A percentile compares a stretch with the other conserved stretches of the same genome.
Evolutionary conservation across 169 alveolate genomes (phyloP).

Genomic region (Eimeria zaria): DNA sequence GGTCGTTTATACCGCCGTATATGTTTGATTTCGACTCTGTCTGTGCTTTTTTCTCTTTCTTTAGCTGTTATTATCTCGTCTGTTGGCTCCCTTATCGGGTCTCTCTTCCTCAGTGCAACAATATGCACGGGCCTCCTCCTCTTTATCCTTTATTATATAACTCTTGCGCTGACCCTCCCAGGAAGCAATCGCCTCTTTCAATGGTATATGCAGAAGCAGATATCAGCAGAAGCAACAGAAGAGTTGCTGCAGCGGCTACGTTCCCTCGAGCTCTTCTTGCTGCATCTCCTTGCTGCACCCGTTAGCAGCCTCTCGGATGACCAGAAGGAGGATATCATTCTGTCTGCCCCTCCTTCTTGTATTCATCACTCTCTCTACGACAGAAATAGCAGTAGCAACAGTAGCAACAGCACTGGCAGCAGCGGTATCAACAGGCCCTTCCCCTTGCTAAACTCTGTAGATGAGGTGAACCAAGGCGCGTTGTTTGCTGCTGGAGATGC

Average conservation of each 20-base stretch:
- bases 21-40: not conserved
- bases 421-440: constrained; percentile 14
- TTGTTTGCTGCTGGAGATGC: constrained; percentile 45
- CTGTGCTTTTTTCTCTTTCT: not conserved
- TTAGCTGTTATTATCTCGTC: not conserved
- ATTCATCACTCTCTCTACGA: constrained; percentile 3
- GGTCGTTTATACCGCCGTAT: not conserved
- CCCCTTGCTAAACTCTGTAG: constrained; percentile 15
- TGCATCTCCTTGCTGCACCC: constrained; percentile 47
- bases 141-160: not conserved
- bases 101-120: constrained; percentile 8
- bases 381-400: not conserved
- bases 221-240: constrained; percentile 45
- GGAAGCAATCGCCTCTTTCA: constrained; percentile 60
- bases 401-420: not conserved
- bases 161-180: constrained; percentile 40
- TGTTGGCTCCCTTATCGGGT: not conserved
- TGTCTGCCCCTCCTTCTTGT: constrained; percentile 35
- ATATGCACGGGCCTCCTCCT: not conserved
- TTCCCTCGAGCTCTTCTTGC: constrained; percentile 36
- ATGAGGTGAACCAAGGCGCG: not conserved
- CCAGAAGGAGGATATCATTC: not conserved
- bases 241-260: constrained; percentile 67
- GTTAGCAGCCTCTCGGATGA: not conserved
- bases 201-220: constrained; percentile 70